Base-by-base conservation (phyloP, 805 yeast genomes). In the Millerozyma acaciae region DNA sequence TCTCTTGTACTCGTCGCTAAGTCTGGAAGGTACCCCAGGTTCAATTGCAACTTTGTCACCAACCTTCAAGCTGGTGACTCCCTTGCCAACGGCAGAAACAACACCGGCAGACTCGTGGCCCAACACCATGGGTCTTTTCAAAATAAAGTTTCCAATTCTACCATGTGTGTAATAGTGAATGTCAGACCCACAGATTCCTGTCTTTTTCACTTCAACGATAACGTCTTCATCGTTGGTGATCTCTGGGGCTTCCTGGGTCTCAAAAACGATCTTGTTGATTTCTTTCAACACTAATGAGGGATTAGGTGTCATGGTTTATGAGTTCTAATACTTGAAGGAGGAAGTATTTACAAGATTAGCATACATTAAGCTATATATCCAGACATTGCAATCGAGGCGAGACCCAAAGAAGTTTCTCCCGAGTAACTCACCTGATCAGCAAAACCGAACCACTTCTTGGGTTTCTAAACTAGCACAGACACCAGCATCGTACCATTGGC, bases 11-110 rank as follows among this genome's bases (percentile, higher is more conserved):
- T 76, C 90, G 34, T 80, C 76, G 25, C 84, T 75, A 54, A 70
- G 74, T 56, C 95, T 70, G 33, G 87, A 77, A 8, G 96, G 96
- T 37, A 83, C 66, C 46, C 96, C 96, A 2, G 96, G 95, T 55
- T 87, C 96, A 49, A 89, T 76, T 8, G 95, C 94, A 21, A 87
- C 96, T 40, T 73, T 70, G 57, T 87, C 96, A 32, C 96, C 96
- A 13, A 79, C 55, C 51, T 81, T 75, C 37, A 86, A 69, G 8
- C 67, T 53, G 3, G 72, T 75, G 25, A 87, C 95, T 1, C 53
- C 70, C 2, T 68, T 38, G 7, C 96, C 96, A 27, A 82, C 73
- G 47, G 82, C 80, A 14, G 71, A 77, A 29, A 87, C 79, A 18
- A 78, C 63, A 34, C 96, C 96, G 5, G 89, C 64, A 8, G 89